Base-by-base conservation (phyloP, 2,329 filamentous ascomycete species). In the Teratosphaeriaceae sp. region DNA sequence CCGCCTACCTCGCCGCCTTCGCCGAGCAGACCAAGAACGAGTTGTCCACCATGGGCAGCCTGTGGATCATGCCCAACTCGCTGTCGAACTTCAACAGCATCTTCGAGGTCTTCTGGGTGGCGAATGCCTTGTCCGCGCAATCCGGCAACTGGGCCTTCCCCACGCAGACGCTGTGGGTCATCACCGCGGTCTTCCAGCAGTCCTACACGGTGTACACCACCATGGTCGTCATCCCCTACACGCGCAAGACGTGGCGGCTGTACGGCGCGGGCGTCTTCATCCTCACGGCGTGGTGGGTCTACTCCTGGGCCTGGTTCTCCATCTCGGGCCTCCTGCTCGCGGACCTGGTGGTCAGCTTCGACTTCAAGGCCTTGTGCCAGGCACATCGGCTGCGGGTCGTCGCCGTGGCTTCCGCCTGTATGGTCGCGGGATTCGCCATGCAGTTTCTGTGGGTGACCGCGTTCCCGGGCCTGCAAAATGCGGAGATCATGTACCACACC, bases 131-230 rank as follows among this genome's bases (percentile, higher is more conserved):
- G 42, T 48, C 49, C 16, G 49, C 46, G 7, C 65, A 70, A 43
- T 63, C 66, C 13, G 69, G 59, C 3, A 68, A 58, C 42, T 54
- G 49, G 19, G 65, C 62, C 0, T 71, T 70, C 44, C 68, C 69
- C 0, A 65, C 65, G 1, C 62, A 66, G 24, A 71, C 64, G 1
- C 53, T 72, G 13, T 71, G 68, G 67, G 64, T 68, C 16, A 52
- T 71, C 12, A 65, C 57, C 21, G 60, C 63, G 3, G 50, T 72
- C 11, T 72, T 67, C 49, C 57, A 64, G 43, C 69, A 72, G 47
- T 66, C 63, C 48, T 71, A 69, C 53, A 72, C 69, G 0, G 64
- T 72, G 12, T 72, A 68, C 50, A 68, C 68, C 56, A 62, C 65
- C 13, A 69, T 70, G 67, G 55, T 70, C 41, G 68, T 68, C 45